A percentile compares a stretch with the other conserved stretches of the same genome.
Conservation (phyloP, 805 yeast genomes). For the Torulaspora indica region DNA sequence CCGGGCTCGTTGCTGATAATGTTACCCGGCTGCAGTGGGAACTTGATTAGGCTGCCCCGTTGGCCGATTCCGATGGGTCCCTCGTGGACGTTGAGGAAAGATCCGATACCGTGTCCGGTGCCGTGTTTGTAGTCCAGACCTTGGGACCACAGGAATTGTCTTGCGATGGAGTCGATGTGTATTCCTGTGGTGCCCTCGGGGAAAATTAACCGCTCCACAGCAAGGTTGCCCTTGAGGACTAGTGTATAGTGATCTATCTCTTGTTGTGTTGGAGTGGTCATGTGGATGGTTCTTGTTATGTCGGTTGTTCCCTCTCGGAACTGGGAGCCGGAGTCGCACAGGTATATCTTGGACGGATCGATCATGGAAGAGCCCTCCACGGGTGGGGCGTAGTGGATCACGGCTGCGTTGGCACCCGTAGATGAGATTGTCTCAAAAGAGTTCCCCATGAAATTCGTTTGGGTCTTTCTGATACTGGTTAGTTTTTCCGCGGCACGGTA, state of each 20-base stretch:
- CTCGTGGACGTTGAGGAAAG: conserved; percentile 87
- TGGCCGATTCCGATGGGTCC: conserved; percentile 82
- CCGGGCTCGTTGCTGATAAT: conserved; percentile 93
- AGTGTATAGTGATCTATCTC: conserved; percentile 68
- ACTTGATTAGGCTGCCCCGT: conserved; percentile 44
- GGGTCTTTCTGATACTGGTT: conserved; percentile 48
- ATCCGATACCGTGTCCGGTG: conserved; percentile 97
- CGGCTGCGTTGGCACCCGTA: conserved; percentile 68
- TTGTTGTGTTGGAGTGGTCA: conserved; percentile 50
- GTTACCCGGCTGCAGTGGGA: conserved; percentile 61
- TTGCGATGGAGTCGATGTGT: conserved; percentile 72
- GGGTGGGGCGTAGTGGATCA: conserved; percentile 72
- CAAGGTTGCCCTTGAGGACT: conserved; percentile 88
- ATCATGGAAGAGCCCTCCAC: conserved; percentile 53
- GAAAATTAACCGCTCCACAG: conserved; percentile 73
- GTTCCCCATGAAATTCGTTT: conserved; percentile 57
- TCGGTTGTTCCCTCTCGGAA: conserved; percentile 94
- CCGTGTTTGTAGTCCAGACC: conserved; percentile 92
- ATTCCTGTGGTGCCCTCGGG: conserved; percentile 73
- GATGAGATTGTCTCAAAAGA: conserved; percentile 77
- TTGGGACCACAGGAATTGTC: conserved; percentile 73
- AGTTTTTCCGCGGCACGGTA: conserved; percentile 61
- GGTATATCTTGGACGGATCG: conserved; percentile 61
- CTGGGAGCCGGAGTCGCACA: conserved; percentile 90
- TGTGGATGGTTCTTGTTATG: conserved; percentile 82